Base-by-base conservation (phyloP, 202 grass and related monocot genomes). In the Thinopyrum obtusiflorum region DNA sequence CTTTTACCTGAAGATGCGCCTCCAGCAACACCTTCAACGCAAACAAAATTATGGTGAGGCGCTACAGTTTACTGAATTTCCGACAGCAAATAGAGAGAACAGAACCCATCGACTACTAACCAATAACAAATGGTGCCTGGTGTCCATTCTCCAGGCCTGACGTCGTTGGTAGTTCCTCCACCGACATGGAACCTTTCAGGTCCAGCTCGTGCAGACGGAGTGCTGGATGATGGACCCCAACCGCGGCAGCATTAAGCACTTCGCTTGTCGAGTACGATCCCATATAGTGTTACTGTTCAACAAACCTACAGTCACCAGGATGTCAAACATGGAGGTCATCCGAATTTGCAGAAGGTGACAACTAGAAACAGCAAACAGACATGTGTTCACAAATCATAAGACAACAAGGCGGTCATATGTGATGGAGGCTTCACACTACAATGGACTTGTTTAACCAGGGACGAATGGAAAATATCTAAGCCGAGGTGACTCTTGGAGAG, bases 1-100 rank as follows among this genome's bases (percentile, higher is more conserved):
- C 89, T 95, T 89, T 98, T 98, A 61, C 95, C 95, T 77, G 95
- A 93, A 63, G 95, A 88, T 35, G 95, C 89, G 64, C 95, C 95
- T 33, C 95, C 95, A 89, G 93, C 93, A 68, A 98, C 93, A 86
- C 93, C 93, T 98, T 76, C 68, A 84, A 80, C 63, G 10, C 9
- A 70, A 81, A 55, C 64, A 32, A 75, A 39, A 78, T 85, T 5
- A 91, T 18, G 9, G 21, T 36, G 24, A 32, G 6, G 13, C 0
- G 5, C 23, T 61, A 78, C 15, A 47, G 57, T 64, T 46, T 2
- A 44, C 60, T 31, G 27, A 68, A 76, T 82, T 57, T 9, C 18
- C 28, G 2, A 28, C 4, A 31, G 17, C 1, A 55, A 77, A 82
- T 12, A 33, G 76, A 24, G n/a, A 31, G 33, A 68, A 29, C 24